Evolutionary conservation across 179 eudicot species (phyloP), one percentile per base, ranked within the genome.

Genomic region (Beta corolliflora): DNA sequence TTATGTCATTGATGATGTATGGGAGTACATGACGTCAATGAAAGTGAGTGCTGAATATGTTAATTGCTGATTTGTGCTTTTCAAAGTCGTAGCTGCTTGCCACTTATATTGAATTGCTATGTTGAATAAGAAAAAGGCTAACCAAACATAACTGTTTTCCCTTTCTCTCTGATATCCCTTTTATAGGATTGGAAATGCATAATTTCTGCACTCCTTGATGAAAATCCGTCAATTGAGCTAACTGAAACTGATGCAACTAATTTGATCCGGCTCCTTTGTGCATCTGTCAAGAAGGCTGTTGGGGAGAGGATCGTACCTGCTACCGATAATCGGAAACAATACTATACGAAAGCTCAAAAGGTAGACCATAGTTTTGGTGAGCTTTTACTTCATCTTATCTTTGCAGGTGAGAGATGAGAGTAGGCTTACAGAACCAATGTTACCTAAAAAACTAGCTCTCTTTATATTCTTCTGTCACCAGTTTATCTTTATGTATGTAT

Each of bases 11-110:
- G 99, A 96, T 85, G 99, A 96, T 86, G 93, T 94, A 13, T 96
- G 99, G 99, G 98, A 96, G 83, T 94, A 89, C 88, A 96, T 96
- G 98, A 89, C 85, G 79, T 98, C 99, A 79, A 96, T 96, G 98
- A 96, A 90, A 85, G 99, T 93, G 90, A 78, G 92, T 81, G 71
- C 21, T 61, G 72, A 66, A 67, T 65, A 50, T 55, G 46, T 67
- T 81, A 31, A 58, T 44, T 80, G 12, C 50, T 53, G 8, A 54
- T 74, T 12, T 72, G 19, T 73, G 18, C n/a, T 59, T 74, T 56
- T 10, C 55, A 46, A 56, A 44, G 58, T 72, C 15, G 59, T 36
- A 25, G 48, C 69, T 65, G 31, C 31, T 68, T 75, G 68, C 46
- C 74, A 66, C 68, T 48, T 74, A 55, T 13, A 14, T 72, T 67